Evolutionary conservation across 2,329 filamentous ascomycete species (phyloP).

Genomic region (Didymella pinodella): DNA sequence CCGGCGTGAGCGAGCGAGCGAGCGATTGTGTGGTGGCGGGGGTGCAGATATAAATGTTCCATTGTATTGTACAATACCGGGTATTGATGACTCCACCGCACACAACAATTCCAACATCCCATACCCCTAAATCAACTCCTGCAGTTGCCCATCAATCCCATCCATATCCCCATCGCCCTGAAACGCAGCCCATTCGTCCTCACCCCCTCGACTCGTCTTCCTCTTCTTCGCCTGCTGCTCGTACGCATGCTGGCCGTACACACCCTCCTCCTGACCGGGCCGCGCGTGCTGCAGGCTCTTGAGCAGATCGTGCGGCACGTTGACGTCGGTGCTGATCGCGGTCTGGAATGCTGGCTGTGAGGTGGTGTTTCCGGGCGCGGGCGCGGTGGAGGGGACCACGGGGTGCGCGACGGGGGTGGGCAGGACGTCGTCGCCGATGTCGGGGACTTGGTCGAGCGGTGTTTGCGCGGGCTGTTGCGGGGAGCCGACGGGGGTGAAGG

Average conservation of each 20-base stretch:
- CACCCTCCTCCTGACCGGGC: slow-evolving; percentile 32
- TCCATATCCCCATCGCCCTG: slow-evolving; percentile 60
- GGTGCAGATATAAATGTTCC: not conserved
- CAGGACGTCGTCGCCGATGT: slow-evolving; percentile 42
- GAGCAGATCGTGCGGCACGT: slow-evolving; percentile 42
- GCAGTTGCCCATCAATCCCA: slow-evolving; percentile 68
- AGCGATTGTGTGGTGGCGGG: not conserved
- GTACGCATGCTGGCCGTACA: slow-evolving; percentile 35
- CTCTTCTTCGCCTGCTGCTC: slow-evolving; percentile 47
- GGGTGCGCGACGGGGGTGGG: slow-evolving; percentile 36
- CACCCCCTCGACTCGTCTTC: slow-evolving; percentile 46
- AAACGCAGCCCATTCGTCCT: slow-evolving; percentile 52
- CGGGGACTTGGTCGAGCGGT: slow-evolving; percentile 28
- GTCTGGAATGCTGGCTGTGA: slow-evolving; percentile 35
- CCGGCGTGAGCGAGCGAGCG: not conserved
- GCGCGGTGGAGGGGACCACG: slow-evolving; percentile 35
- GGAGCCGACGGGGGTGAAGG: slow-evolving; percentile 61
- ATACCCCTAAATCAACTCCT: slow-evolving; percentile 56
- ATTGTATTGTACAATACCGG: slow-evolving; percentile 13
- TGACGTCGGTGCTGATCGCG: slow-evolving; percentile 31
- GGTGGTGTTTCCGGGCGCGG: slow-evolving; percentile 31
- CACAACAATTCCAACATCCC: not conserved
- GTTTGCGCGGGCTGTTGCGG: slow-evolving; percentile 43
- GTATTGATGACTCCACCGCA: slow-evolving; percentile 6
- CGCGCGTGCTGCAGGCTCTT: slow-evolving; percentile 42